Percentiles rank a stretch among this genome's conserved stretches.
phyloP scores from a whole-genome alignment of 768 basidiomycete species.

The Naganishia friedmannii region DNA sequence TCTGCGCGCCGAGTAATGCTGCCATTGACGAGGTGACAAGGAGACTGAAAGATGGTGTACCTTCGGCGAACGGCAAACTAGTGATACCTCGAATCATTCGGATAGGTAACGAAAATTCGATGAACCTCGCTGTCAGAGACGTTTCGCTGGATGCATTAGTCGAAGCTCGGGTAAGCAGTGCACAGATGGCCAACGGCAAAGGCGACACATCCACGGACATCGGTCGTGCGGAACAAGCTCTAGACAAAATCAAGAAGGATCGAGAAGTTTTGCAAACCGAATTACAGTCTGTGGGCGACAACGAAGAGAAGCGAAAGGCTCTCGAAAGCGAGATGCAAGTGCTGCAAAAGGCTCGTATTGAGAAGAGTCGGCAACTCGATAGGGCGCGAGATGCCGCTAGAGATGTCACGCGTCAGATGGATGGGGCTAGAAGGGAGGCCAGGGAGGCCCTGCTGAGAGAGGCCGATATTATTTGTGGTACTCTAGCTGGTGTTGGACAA shows the following conservation, averaged over 20 bases:
- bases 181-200: constrained; percentile 44
- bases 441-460: constrained; percentile 73
- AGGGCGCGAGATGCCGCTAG: constrained; percentile 76
- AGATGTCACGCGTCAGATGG: constrained; percentile 73
- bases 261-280: constrained; percentile 65
- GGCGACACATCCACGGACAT: constrained; percentile 57
- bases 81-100: constrained; percentile 78
- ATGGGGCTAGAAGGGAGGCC: constrained; percentile 71
- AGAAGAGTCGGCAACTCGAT: constrained; percentile 69
- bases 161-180: constrained; percentile 58
- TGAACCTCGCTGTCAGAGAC: constrained; percentile 76
- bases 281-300: constrained; percentile 60
- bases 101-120: constrained; percentile 71
- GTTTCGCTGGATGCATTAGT: constrained; percentile 83
- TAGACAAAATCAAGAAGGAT: constrained; percentile 65
- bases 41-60: constrained; percentile 76
- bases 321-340: constrained; percentile 70
- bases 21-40: constrained; percentile 94
- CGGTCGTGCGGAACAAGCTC: constrained; percentile 63
- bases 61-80: constrained; percentile 59
- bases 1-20: constrained; percentile 97
- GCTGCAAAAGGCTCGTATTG: constrained; percentile 65
- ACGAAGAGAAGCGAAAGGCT: constrained; percentile 57
- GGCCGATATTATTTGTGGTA: constrained; percentile 90
- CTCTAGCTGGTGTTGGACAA: constrained; percentile 88